Evolutionary conservation across 139 green algal genomes (phyloP).

Genomic region (Tetratostichococcus sp.): DNA sequence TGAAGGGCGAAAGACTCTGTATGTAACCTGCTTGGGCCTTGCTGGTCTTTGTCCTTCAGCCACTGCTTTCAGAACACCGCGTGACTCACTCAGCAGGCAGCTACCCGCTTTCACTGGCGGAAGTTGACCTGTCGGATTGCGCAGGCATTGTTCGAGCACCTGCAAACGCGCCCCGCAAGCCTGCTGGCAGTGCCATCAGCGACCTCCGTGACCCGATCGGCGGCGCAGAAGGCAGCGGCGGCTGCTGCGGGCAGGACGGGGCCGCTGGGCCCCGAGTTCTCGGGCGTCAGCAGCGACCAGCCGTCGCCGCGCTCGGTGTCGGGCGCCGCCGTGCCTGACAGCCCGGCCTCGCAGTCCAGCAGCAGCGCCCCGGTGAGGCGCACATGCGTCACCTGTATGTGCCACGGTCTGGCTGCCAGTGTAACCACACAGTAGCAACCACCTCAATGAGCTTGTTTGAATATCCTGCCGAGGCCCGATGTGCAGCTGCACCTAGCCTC

Average conservation of each 20-base stretch:
- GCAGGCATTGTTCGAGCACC: not conserved
- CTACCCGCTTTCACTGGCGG: no score
- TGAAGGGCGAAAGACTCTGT: no score
- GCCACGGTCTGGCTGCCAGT: constrained; percentile 19
- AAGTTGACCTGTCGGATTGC: no score
- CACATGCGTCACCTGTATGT: not conserved
- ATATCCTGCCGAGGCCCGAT: no score
- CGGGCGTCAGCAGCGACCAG: not conserved
- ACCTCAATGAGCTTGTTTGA: no score
- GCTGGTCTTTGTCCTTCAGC: no score
- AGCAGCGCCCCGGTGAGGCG: constrained; percentile 2
- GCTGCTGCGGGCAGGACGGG: not conserved
- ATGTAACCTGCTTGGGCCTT: no score
- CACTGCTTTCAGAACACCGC: no score
- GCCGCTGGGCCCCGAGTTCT: not conserved
- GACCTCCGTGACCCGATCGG: not conserved
- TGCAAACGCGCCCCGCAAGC: not conserved
- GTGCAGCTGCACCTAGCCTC: not conserved
- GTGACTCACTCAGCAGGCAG: no score
- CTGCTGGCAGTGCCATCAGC: not conserved
- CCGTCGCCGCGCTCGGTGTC: not conserved
- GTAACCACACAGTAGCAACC: no score
- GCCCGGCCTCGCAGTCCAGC: not conserved
- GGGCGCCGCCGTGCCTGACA: not conserved
- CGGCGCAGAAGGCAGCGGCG: not conserved